These are phyloP conservation scores for Plasmodium malariae DNA, from an alignment of 169 alveolate species.

Conservation along the genomic window DNA sequence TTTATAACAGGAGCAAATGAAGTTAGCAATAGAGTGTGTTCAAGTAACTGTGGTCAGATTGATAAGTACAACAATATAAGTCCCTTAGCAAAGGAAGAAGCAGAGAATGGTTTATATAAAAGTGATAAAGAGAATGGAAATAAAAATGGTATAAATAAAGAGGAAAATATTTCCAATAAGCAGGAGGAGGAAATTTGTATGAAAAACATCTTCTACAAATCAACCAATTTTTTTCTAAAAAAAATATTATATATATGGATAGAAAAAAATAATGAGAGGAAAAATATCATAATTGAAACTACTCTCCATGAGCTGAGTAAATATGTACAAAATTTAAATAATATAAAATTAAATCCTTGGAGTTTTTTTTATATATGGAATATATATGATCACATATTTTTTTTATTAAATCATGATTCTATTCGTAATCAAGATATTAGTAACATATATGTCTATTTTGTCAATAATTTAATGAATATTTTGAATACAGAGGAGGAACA, in stretches of 20 bases:
- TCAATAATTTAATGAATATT: conserved; percentile 18
- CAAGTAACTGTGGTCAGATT: neutral
- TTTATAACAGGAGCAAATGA: too few relatives aligned
- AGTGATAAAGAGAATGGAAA: neutral
- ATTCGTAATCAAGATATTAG: conserved; percentile 13
- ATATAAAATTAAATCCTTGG: conserved; percentile 12
- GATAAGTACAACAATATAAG: neutral
- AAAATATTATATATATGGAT: conserved; percentile 69
- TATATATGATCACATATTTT: conserved; percentile 61
- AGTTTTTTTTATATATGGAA: conserved; percentile 33
- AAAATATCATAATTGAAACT: conserved; percentile 54
- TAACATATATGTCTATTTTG: conserved; percentile 29
- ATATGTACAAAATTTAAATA: conserved; percentile 27
- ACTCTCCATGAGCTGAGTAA: conserved; percentile 24
- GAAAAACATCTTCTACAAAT: conserved; percentile 30
- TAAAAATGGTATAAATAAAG: neutral
- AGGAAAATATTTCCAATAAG: neutral
- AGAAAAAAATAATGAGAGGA: conserved; percentile 42
- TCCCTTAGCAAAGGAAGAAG: neutral
- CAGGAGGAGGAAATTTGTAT: conserved; percentile 1
- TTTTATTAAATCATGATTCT: conserved; percentile 40
- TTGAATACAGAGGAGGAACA: conserved; percentile 1
- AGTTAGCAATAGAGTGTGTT: neutral
- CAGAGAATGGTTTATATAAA: neutral
- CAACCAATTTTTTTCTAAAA: conserved; percentile 59